Conservation (phyloP, 2,329 filamentous ascomycete genomes). For the Colletotrichum chlorophyti region DNA sequence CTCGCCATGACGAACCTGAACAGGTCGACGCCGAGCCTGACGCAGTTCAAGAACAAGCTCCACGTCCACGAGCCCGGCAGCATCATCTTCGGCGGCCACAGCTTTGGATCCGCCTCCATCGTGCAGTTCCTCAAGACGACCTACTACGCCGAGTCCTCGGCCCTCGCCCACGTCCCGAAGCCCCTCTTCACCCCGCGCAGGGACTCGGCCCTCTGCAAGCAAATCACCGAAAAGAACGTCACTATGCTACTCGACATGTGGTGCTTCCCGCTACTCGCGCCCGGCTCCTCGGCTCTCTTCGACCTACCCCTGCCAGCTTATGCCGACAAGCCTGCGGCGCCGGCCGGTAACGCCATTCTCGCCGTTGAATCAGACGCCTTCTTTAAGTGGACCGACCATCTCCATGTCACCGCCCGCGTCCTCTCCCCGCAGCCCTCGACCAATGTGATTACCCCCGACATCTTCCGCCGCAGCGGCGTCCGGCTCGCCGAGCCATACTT, state of each 20-base stretch:
- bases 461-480: slow-evolving; percentile 50
- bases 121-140: slow-evolving; percentile 82
- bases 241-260: slow-evolving; percentile 81
- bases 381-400: slow-evolving; percentile 77
- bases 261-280: slow-evolving; percentile 74
- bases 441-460: slow-evolving; percentile 45
- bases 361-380: slow-evolving; percentile 80
- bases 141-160: slow-evolving; percentile 66
- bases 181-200: slow-evolving; percentile 67
- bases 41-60: slow-evolving; percentile 66
- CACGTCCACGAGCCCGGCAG: slow-evolving; percentile 75
- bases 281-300: slow-evolving; percentile 68
- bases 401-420: slow-evolving; percentile 71
- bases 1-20: slow-evolving; percentile 59
- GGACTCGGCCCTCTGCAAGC: slow-evolving; percentile 62
- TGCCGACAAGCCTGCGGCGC: slow-evolving; percentile 53
- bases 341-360: slow-evolving; percentile 66
- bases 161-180: slow-evolving; percentile 53
- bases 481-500: slow-evolving; percentile 65
- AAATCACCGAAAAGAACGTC: slow-evolving; percentile 73
- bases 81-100: slow-evolving; percentile 80
- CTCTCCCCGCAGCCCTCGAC: slow-evolving; percentile 64
- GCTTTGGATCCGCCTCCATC: slow-evolving; percentile 78
- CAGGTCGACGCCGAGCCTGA: slow-evolving; percentile 54
- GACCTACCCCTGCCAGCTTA: slow-evolving; percentile 78